These are phyloP conservation scores for Microbotryum saponariae DNA, from an alignment of 1,284 basidiomycete species.

Conservation along the genomic window DNA sequence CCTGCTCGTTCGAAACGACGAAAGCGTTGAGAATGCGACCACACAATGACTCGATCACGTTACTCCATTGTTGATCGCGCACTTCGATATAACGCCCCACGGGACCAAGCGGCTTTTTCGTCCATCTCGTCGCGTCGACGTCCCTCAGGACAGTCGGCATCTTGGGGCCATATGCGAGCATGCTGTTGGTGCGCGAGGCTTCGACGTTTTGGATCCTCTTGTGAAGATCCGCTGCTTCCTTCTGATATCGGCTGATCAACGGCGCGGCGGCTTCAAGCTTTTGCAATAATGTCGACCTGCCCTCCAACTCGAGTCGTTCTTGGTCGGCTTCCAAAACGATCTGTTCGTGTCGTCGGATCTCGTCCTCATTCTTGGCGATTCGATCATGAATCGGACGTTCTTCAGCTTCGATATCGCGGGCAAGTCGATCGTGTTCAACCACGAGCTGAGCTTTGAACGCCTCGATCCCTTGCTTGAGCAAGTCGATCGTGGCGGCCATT, in stretches of 20 bases:
- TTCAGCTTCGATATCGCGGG: slow-evolving; percentile 50
- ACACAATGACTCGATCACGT: slow-evolving; percentile 60
- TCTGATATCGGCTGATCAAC: background rate
- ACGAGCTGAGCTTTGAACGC: slow-evolving; percentile 51
- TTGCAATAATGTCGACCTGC: background rate
- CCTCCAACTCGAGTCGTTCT: background rate
- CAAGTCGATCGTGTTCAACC: slow-evolving; percentile 53
- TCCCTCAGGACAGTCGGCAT: slow-evolving; percentile 47
- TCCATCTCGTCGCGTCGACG: slow-evolving; percentile 58
- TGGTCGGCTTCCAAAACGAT: background rate
- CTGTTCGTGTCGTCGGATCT: slow-evolving; percentile 5
- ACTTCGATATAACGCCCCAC: slow-evolving; percentile 72
- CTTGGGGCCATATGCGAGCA: slow-evolving; percentile 43
- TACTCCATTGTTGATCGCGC: slow-evolving; percentile 61
- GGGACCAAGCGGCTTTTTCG: slow-evolving; percentile 71
- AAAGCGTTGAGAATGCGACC: slow-evolving; percentile 60
- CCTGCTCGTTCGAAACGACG: slow-evolving; percentile 65
- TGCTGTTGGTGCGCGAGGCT: slow-evolving; percentile 48
- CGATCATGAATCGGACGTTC: slow-evolving; percentile 29
- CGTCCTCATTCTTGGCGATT: slow-evolving; percentile 11
- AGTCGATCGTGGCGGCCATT: slow-evolving; percentile 7
- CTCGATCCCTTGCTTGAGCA: slow-evolving; percentile 48
- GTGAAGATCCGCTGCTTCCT: background rate
- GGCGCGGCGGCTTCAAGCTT: slow-evolving; percentile 2
- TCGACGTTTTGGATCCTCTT: slow-evolving; percentile 29